A percentile compares a stretch with the other conserved stretches of the same genome.
Evolutionary conservation across 352 stramenopile genomes (phyloP).

Genomic region (Globisporangium iwayamae): DNA sequence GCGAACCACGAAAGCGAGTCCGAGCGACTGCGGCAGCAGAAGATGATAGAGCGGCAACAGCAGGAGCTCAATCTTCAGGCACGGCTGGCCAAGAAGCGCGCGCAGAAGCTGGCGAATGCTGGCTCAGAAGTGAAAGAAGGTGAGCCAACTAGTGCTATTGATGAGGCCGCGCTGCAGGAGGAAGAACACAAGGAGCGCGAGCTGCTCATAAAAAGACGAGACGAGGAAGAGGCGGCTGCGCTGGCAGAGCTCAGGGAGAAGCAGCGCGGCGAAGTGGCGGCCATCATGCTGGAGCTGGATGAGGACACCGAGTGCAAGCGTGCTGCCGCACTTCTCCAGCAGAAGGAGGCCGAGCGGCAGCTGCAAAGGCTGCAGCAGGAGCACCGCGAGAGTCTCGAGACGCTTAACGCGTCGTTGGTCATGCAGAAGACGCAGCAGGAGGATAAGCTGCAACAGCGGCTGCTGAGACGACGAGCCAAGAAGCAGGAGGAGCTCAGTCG

Average conservation of each 20-base stretch:
- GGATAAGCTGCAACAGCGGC: constrained; percentile 37
- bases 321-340: constrained; percentile 22
- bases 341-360: constrained; percentile 37
- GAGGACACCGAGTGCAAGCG: constrained; percentile 17
- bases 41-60: constrained; percentile 28
- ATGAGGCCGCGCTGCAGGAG: constrained; percentile 1
- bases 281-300: constrained; percentile 7
- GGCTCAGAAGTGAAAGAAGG: neutral
- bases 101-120: constrained; percentile 1
- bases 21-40: constrained; percentile 23
- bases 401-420: constrained; percentile 27
- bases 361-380: constrained; percentile 45
- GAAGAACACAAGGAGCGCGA: constrained; percentile 4
- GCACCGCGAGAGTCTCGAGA: constrained; percentile 31
- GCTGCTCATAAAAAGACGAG: neutral
- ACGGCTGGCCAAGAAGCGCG: constrained; percentile 30
- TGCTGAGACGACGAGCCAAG: constrained; percentile 31
- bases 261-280: constrained; percentile 23
- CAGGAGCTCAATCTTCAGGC: constrained; percentile 43
- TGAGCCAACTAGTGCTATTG: neutral
- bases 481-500: constrained; percentile 15
- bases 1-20: constrained; percentile 25
- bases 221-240: constrained; percentile 4
- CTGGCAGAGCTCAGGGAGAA: constrained; percentile 4
- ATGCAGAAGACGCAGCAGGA: constrained; percentile 39